Evolutionary conservation across 2,329 filamentous ascomycete species (phyloP).

Genomic region (Fusarium pilosicola): DNA sequence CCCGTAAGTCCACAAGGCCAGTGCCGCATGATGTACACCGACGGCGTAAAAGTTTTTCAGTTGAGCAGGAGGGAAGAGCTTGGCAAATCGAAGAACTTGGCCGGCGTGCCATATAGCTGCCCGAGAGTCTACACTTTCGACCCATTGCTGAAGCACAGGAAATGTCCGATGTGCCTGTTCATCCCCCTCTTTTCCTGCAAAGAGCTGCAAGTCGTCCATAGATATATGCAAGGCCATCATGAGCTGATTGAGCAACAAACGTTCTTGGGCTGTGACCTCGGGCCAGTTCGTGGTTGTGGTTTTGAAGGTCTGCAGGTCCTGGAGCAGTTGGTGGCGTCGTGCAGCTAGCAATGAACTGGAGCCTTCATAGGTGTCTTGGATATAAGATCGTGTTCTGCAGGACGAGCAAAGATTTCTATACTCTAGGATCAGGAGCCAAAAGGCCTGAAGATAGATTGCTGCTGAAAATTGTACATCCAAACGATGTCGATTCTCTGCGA

Average conservation of each 20-base stretch:
- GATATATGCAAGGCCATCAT: constrained; percentile 73
- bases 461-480: constrained; percentile 67
- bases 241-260: constrained; percentile 63
- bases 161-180: constrained; percentile 71
- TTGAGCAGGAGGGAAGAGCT: constrained; percentile 60
- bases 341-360: constrained; percentile 61
- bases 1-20: constrained; percentile 76
- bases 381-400: constrained; percentile 59
- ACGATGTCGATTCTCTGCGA: constrained; percentile 58
- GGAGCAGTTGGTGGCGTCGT: constrained; percentile 70
- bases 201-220: constrained; percentile 72
- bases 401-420: constrained; percentile 69
- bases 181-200: constrained; percentile 73
- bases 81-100: constrained; percentile 71
- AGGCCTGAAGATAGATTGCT: constrained; percentile 70
- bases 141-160: constrained; percentile 68
- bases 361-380: constrained; percentile 51
- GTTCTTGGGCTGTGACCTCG: constrained; percentile 58
- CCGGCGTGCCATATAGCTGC: constrained; percentile 75
- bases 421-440: constrained; percentile 74
- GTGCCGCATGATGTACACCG: constrained; percentile 73
- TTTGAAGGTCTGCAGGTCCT: constrained; percentile 62
- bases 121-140: constrained; percentile 62
- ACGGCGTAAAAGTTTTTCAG: constrained; percentile 75
- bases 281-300: constrained; percentile 55